Evolutionary conservation across 805 yeast genomes (phyloP).

Genomic region (Cyberlindnera maclurae): DNA sequence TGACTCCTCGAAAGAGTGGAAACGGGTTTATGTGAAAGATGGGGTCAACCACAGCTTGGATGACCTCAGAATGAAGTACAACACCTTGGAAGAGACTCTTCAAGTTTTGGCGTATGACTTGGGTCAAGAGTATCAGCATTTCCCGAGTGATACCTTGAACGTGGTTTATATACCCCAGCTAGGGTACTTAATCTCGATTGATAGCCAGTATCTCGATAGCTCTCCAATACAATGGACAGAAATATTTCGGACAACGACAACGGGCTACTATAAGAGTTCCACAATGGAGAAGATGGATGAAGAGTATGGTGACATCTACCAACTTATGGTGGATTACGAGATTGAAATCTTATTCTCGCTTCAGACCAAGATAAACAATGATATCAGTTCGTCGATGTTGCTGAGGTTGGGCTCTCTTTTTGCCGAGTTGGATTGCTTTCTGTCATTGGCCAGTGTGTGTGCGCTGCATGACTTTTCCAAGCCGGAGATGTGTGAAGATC

Average conservation of each 20-base stretch:
- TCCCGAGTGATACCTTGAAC: slow-evolving; percentile 20
- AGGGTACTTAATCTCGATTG: slow-evolving; percentile 33
- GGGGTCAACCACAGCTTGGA: slow-evolving; percentile 25
- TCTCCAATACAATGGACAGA: slow-evolving; percentile 26
- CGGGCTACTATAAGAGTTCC: slow-evolving; percentile 30
- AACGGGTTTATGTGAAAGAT: slow-evolving; percentile 24
- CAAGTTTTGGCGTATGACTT: slow-evolving; percentile 19
- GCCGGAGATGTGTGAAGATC: slow-evolving; percentile 27
- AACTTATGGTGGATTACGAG: slow-evolving; percentile 32
- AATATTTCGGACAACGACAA: slow-evolving; percentile 31
- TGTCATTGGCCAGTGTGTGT: slow-evolving; percentile 29
- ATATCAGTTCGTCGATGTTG: slow-evolving; percentile 8
- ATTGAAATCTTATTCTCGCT: slow-evolving; percentile 32
- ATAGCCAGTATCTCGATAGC: slow-evolving; percentile 1
- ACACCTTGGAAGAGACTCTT: slow-evolving; percentile 25
- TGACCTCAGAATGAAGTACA: slow-evolving; percentile 13
- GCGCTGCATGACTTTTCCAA: slow-evolving; percentile 21
- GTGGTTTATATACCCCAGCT: slow-evolving; percentile 39
- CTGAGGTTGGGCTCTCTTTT: slow-evolving; percentile 17
- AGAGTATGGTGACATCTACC: slow-evolving; percentile 36
- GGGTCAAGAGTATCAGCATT: slow-evolving; percentile 1
- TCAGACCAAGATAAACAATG: slow-evolving; percentile 20
- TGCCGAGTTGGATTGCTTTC: slow-evolving; percentile 32
- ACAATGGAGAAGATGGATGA: slow-evolving; percentile 28
- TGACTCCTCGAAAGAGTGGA: slow-evolving; percentile 26